These are phyloP conservation scores for Penicillium nucicola DNA, from an alignment of 495 filamentous ascomycete genomes.

Conservation along the genomic window DNA sequence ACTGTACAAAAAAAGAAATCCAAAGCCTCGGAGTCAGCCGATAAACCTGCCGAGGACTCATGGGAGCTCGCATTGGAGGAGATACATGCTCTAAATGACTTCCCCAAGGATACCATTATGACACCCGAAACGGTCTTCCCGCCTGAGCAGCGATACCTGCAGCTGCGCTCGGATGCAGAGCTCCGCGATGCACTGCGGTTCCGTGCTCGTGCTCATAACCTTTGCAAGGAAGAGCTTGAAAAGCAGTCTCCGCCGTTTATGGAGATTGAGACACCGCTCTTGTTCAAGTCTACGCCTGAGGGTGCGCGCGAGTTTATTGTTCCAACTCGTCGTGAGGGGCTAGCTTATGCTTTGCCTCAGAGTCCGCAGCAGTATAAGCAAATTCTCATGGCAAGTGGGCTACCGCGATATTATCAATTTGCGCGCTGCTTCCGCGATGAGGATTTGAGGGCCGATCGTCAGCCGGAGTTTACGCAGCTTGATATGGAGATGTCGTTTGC, in stretches of 20 bases:
- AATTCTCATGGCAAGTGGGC: constrained; percentile 89
- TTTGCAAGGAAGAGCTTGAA: constrained; percentile 52
- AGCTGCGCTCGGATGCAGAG: constrained; percentile 66
- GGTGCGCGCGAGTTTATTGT: constrained; percentile 96
- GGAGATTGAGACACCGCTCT: constrained; percentile 85
- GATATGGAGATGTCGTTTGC: constrained; percentile 92
- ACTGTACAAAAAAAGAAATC: constrained; percentile 43
- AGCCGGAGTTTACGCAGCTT: constrained; percentile 97
- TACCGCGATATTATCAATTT: constrained; percentile 83
- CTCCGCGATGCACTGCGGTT: constrained; percentile 62
- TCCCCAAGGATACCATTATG: constrained; percentile 73
- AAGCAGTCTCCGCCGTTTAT: constrained; percentile 50
- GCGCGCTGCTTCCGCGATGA: constrained; percentile 95
- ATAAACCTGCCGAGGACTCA: constrained; percentile 24
- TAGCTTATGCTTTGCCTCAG: constrained; percentile 88
- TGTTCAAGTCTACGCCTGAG: constrained; percentile 98
- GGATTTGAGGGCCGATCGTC: constrained; percentile 86
- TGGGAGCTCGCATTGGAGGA: constrained; percentile 63
- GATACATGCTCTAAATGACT: constrained; percentile 68
- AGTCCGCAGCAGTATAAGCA: constrained; percentile 99
- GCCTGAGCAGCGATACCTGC: constrained; percentile 73
- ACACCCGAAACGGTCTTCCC: constrained; percentile 68
- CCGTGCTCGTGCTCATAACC: constrained; percentile 48
- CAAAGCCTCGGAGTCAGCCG: constrained; percentile 22
- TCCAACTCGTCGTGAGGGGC: constrained; percentile 69